phyloP scores from a whole-genome alignment of 2,329 filamentous ascomycete genomes.

The Ploettnerulaceae sp. region DNA sequence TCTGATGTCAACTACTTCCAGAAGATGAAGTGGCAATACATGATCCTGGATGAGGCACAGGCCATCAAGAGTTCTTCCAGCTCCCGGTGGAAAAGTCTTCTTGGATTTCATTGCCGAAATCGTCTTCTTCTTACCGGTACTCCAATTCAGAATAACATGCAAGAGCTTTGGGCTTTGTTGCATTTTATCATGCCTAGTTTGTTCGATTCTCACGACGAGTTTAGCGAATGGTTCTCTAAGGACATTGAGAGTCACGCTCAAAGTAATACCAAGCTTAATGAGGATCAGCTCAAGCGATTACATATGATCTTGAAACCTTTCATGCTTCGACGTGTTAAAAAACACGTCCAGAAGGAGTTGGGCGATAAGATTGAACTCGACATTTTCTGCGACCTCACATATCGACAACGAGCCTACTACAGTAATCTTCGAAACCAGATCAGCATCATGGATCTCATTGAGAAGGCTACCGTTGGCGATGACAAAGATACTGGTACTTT shows the following conservation, averaged over 20 bases:
- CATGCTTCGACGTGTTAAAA: slow-evolving; percentile 99
- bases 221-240: slow-evolving; percentile 91
- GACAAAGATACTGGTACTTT: slow-evolving; percentile 92
- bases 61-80: slow-evolving; percentile 98
- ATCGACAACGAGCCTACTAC: slow-evolving; percentile 92
- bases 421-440: slow-evolving; percentile 91
- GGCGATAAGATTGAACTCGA: slow-evolving; percentile 98
- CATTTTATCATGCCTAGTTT: slow-evolving; percentile 99
- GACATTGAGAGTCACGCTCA: slow-evolving; percentile 97
- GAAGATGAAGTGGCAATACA: slow-evolving; percentile 99
- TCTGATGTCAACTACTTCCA: slow-evolving; percentile 96
- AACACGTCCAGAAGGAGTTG: slow-evolving; percentile 97
- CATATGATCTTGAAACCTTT: slow-evolving; percentile 99
- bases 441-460: slow-evolving; percentile 96
- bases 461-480: slow-evolving; percentile 91
- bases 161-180: slow-evolving; percentile 92
- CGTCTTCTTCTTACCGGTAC: slow-evolving; percentile 90
- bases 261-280: slow-evolving; percentile 98
- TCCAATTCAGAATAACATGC: slow-evolving; percentile 99
- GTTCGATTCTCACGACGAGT: slow-evolving; percentile 90
- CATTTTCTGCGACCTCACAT: slow-evolving; percentile 93
- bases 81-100: slow-evolving; percentile 91
- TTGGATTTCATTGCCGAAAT: slow-evolving; percentile 94
- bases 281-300: slow-evolving; percentile 91
- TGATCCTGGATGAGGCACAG: slow-evolving; percentile 98